phyloP scores from a whole-genome alignment of 2,329 filamentous ascomycete genomes.

The Stemphylium beticola region DNA sequence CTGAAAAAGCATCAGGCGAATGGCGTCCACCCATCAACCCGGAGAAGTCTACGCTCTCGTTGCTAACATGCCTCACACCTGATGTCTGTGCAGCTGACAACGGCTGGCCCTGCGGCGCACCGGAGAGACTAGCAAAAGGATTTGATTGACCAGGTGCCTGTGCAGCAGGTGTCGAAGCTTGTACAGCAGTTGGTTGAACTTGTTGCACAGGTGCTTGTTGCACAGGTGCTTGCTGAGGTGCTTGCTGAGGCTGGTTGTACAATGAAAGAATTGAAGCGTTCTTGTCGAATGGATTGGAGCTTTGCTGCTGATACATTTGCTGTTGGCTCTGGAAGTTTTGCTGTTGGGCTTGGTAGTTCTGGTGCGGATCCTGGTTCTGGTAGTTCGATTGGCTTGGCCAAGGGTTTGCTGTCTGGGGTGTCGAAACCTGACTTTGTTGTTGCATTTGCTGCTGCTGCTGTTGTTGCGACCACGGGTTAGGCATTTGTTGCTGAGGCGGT shows the following conservation, averaged over 20 bases:
- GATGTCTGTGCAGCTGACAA: constrained; percentile 30
- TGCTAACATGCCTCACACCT: constrained; percentile 60
- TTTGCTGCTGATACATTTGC: constrained; percentile 30
- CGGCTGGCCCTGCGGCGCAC: constrained; percentile 26
- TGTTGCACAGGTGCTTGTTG: constrained; percentile 43
- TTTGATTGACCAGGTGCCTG: constrained; percentile 58
- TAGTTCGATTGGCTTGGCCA: constrained; percentile 33
- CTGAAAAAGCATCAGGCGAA: constrained; percentile 81
- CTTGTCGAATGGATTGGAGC: constrained; percentile 64
- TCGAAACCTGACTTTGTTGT: constrained; percentile 12
- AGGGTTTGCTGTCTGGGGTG: constrained; percentile 27
- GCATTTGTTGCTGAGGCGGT: constrained; percentile 22
- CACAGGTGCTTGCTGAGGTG: constrained; percentile 52
- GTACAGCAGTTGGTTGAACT: constrained; percentile 30
- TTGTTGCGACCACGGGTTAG: constrained; percentile 34
- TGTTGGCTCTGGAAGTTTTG: constrained; percentile 26
- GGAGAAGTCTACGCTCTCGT: constrained; percentile 71
- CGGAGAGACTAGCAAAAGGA: constrained; percentile 56
- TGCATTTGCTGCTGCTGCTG: constrained; percentile 17
- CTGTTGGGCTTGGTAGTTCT: constrained; percentile 21
- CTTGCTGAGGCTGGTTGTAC: constrained; percentile 67
- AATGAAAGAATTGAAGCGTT: constrained; percentile 73
- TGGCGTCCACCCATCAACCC: constrained; percentile 71
- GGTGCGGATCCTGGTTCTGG: constrained; percentile 26
- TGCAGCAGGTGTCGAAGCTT: constrained; percentile 25